Percentiles rank a stretch among this genome's conserved stretches.
Evolutionary conservation across 495 filamentous ascomycete genomes (phyloP).

Genomic region (Tuber umbilicatum): DNA sequence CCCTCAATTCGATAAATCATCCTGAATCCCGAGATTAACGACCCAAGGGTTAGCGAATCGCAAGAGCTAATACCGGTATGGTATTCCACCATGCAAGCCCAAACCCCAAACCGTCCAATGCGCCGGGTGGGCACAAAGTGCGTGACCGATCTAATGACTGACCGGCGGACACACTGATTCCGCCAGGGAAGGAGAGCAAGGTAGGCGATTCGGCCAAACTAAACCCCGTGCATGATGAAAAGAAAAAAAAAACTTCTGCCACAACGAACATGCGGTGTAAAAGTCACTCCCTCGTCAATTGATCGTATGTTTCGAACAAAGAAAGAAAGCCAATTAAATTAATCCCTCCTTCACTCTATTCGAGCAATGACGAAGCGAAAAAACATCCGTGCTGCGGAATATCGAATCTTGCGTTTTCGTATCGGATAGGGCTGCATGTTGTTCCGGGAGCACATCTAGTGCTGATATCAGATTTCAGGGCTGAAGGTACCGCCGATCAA

Average conservation of each 20-base stretch:
- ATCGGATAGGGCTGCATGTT: background rate
- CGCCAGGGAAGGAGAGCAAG: background rate
- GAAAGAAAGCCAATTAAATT: background rate
- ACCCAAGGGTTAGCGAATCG: too few relatives aligned
- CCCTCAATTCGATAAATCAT: too few relatives aligned
- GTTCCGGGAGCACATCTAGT: background rate
- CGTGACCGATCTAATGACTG: background rate
- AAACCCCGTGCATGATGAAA: background rate
- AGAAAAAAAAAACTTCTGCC: background rate
- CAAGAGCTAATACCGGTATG: background rate
- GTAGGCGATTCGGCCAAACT: background rate
- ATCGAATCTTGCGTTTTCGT: background rate
- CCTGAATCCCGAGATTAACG: too few relatives aligned
- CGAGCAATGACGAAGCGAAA: background rate
- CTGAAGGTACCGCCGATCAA: background rate
- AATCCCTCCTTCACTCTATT: background rate
- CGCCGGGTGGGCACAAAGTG: background rate
- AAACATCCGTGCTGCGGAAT: background rate
- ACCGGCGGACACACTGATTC: background rate
- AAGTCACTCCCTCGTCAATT: background rate
- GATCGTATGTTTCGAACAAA: background rate
- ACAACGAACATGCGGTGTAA: background rate
- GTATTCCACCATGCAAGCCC: background rate
- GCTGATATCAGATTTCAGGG: constrained; percentile 1
- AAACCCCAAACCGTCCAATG: background rate